Conservation (phyloP, 2,329 filamentous ascomycete species). For the Monosporascus sp. region DNA sequence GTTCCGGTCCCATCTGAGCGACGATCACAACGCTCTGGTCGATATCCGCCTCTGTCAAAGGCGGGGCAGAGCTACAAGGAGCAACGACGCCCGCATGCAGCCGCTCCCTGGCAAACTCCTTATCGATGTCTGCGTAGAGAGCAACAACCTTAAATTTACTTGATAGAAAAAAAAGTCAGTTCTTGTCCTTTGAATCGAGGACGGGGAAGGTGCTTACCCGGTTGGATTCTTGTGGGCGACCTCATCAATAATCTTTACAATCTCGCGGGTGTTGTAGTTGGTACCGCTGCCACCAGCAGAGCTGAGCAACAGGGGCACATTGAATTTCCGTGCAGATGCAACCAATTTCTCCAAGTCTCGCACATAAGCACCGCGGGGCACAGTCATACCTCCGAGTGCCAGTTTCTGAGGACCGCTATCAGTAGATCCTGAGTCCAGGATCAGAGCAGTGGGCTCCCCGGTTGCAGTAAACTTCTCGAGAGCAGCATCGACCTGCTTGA, state of each 20-base stretch:
- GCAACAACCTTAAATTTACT: neutral
- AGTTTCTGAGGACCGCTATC: conserved; percentile 34
- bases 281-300: conserved; percentile 44
- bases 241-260: conserved; percentile 34
- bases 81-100: neutral
- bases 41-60: conserved; percentile 32
- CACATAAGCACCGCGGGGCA: conserved; percentile 32
- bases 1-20: conserved; percentile 40
- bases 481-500: conserved; percentile 19
- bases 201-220: conserved; percentile 2
- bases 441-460: conserved; percentile 26
- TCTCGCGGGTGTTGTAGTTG: conserved; percentile 35
- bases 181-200: conserved; percentile 22
- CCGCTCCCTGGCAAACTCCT: neutral
- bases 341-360: conserved; percentile 38
- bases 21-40: conserved; percentile 30
- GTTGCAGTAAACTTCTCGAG: conserved; percentile 21
- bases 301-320: conserved; percentile 35
- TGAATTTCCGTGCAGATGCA: conserved; percentile 24
- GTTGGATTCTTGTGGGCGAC: conserved; percentile 23
- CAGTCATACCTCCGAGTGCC: conserved; percentile 35
- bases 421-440: conserved; percentile 30
- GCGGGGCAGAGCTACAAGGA: conserved; percentile 31
- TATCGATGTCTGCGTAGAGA: neutral
- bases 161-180: neutral